These are phyloP conservation scores for Hordeum vulgare DNA, from an alignment of 176 grass and related monocot genomes.

Conservation along the genomic window DNA sequence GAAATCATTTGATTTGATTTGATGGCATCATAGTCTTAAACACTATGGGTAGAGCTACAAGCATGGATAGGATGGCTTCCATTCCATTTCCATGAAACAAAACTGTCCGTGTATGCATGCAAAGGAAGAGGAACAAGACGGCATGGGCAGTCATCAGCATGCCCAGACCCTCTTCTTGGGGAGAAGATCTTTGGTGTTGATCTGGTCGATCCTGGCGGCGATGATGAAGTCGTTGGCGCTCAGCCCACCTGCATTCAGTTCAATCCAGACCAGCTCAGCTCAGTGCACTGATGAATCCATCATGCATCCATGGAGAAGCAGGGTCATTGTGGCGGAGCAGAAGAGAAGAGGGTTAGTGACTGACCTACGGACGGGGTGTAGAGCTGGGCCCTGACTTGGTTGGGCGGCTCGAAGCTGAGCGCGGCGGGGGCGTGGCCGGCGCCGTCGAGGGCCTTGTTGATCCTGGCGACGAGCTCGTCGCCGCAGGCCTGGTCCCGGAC, in stretches of 20 bases:
- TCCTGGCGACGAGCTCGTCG: constrained; percentile 62
- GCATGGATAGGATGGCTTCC: not conserved
- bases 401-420: constrained; percentile 50
- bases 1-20: not conserved
- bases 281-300: not conserved
- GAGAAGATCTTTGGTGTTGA: constrained; percentile 59
- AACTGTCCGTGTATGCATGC: not conserved
- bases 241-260: constrained; percentile 19
- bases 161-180: constrained; percentile 74
- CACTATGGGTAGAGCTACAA: not conserved
- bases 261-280: not conserved
- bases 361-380: constrained; percentile 35
- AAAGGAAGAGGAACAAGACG: not conserved
- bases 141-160: not conserved
- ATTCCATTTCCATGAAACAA: not conserved
- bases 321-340: not conserved
- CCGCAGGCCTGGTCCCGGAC: constrained; percentile 61
- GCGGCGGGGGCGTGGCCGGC: constrained; percentile 31
- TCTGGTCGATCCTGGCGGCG: constrained; percentile 57
- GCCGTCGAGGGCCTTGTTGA: constrained; percentile 38
- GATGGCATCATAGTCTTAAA: not conserved
- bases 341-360: not conserved
- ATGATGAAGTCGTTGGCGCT: constrained; percentile 66
- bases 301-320: not conserved
- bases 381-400: constrained; percentile 63